Conservation (phyloP, 441 rosid genomes). For the Euphorbia corollata region DNA sequence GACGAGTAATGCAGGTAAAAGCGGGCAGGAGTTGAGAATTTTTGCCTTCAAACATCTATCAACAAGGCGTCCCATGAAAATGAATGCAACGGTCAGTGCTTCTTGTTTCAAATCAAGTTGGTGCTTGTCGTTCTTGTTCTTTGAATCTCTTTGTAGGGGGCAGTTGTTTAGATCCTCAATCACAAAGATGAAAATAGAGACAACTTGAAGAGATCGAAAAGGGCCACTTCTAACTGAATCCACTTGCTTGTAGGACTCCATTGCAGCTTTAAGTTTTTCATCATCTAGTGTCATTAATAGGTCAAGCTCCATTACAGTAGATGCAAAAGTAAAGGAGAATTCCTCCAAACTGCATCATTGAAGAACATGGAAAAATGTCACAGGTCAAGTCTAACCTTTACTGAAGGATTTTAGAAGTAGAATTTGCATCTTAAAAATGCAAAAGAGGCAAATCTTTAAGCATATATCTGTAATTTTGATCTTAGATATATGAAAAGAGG, state of each 20-base stretch:
- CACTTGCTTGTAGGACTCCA: conserved; percentile 59
- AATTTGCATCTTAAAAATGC: too few species aligned
- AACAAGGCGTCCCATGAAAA: conserved; percentile 60
- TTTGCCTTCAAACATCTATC: conserved; percentile 50
- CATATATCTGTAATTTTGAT: too few species aligned
- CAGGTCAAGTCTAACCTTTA: neutral
- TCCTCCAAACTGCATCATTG: conserved; percentile 57
- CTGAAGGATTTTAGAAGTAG: too few species aligned
- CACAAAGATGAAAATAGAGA: conserved; percentile 56
- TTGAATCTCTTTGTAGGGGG: conserved; percentile 24
- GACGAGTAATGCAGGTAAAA: conserved; percentile 63
- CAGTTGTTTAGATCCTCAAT: conserved; percentile 33
- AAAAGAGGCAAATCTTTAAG: too few species aligned
- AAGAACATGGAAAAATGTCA: conserved; percentile 19
- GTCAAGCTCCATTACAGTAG: conserved; percentile 53
- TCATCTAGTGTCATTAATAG: conserved; percentile 46
- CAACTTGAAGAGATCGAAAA: conserved; percentile 56
- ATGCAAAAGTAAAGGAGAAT: conserved; percentile 52
- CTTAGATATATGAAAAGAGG: too few species aligned
- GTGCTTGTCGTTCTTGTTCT: conserved; percentile 21
- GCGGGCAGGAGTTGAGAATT: conserved; percentile 40
- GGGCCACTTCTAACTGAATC: conserved; percentile 59
- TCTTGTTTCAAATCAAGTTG: conserved; percentile 27
- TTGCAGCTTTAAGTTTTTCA: conserved; percentile 31
- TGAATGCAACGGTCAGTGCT: conserved; percentile 41